Evolutionary conservation across 163 green algal genomes (phyloP).

Genomic region (Chlamydomonas reinhardtii): DNA sequence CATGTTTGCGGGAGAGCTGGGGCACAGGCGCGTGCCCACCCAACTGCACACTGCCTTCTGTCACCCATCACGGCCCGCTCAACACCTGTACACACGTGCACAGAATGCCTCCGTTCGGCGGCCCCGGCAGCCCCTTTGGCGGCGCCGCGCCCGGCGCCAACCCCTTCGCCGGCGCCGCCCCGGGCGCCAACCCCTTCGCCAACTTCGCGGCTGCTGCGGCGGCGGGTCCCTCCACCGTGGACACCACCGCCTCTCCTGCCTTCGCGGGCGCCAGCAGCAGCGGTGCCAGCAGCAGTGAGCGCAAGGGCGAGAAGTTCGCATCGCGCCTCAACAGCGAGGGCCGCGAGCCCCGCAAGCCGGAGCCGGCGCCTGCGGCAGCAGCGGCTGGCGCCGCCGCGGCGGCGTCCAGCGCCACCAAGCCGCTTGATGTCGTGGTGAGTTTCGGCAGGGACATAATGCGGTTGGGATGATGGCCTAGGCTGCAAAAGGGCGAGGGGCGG

Average conservation of each 20-base stretch:
- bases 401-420: constrained; percentile 7
- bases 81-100: too few relatives aligned
- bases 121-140: constrained; percentile 37
- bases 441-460: not conserved
- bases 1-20: too few relatives aligned
- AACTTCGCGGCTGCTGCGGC: constrained; percentile 58
- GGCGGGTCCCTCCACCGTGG: constrained; percentile 55
- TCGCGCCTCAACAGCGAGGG: constrained; percentile 43
- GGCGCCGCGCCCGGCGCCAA: not conserved
- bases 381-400: not conserved
- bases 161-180: constrained; percentile 48
- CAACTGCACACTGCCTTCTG: too few relatives aligned
- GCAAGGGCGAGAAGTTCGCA: constrained; percentile 64
- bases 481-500: too few relatives aligned
- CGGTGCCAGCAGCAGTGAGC: constrained; percentile 12
- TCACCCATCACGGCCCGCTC: too few relatives aligned
- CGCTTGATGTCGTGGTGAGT: constrained; percentile 49
- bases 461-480: too few relatives aligned
- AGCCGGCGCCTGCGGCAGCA: not conserved
- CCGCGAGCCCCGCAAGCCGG: constrained; percentile 41
- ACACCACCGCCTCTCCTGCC: constrained; percentile 65
- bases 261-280: constrained; percentile 42
- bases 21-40: too few relatives aligned
- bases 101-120: constrained; percentile 34
- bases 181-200: constrained; percentile 54